Evolutionary conservation across 2,329 filamentous ascomycete species (phyloP).

Genomic region (Pseudocercospora fuligena): DNA sequence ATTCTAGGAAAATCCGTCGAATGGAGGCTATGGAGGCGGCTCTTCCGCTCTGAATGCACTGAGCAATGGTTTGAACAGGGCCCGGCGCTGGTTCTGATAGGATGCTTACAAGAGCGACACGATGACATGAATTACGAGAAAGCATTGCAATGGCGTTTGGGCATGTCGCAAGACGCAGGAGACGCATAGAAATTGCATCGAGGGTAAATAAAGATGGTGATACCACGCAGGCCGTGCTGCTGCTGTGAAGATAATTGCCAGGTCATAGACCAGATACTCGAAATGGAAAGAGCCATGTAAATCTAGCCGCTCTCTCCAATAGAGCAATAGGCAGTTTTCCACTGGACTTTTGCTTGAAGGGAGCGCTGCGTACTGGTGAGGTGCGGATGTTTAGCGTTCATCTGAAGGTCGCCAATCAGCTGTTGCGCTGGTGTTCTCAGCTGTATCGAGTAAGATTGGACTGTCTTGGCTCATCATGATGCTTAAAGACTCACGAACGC

Average conservation of each 20-base stretch:
- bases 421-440: not conserved
- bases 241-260: not conserved
- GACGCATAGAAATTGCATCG: not conserved
- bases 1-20: conserved; percentile 21
- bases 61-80: not conserved
- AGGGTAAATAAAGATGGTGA: not conserved
- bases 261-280: not conserved
- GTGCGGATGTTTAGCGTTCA: not conserved
- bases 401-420: conserved; percentile 1
- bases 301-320: not conserved
- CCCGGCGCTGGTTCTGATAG: not conserved
- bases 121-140: conserved; percentile 1
- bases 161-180: not conserved
- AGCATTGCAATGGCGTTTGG: conserved; percentile 1
- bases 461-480: not conserved
- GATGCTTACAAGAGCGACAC: not conserved
- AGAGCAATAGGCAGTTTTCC: not conserved
- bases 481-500: not conserved
- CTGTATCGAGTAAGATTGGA: not conserved
- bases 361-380: not conserved
- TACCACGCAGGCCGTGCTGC: not conserved
- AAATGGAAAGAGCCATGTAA: not conserved
- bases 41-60: not conserved
- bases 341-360: not conserved
- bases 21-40: not conserved